Conservation (phyloP, 768 basidiomycete species). For the Tulasnella sp. region DNA sequence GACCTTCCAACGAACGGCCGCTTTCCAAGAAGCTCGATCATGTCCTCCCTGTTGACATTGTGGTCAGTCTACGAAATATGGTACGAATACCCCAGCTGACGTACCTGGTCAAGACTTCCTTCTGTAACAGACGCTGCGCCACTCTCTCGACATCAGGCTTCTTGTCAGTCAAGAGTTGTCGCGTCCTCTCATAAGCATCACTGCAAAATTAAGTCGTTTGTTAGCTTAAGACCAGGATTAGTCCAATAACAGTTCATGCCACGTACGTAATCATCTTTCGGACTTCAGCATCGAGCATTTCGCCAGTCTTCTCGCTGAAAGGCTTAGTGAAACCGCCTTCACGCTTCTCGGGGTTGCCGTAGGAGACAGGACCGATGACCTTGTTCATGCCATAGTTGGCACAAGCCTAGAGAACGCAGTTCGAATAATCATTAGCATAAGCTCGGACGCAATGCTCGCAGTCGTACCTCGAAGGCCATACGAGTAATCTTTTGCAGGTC, state of each 20-base stretch:
- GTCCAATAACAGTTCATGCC: background rate
- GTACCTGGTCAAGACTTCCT: conserved; percentile 93
- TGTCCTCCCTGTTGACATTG: conserved; percentile 68
- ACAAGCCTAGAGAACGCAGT: conserved; percentile 53
- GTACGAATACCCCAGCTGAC: conserved; percentile 38
- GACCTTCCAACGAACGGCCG: conserved; percentile 75
- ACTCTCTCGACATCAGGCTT: conserved; percentile 91
- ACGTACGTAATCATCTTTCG: conserved; percentile 90
- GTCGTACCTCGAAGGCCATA: conserved; percentile 82
- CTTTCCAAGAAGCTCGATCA: conserved; percentile 80
- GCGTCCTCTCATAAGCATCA: conserved; percentile 82
- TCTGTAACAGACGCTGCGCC: conserved; percentile 84
- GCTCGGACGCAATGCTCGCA: conserved; percentile 9
- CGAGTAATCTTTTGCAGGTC: conserved; percentile 97
- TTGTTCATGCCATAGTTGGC: conserved; percentile 98
- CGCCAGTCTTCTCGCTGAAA: conserved; percentile 95
- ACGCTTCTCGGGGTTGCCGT: conserved; percentile 83
- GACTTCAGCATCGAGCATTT: conserved; percentile 89
- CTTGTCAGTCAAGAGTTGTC: conserved; percentile 75
- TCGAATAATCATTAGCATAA: background rate
- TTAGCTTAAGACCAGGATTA: background rate
- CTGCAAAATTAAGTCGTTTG: conserved; percentile 43
- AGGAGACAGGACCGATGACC: conserved; percentile 93
- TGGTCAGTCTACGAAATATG: conserved; percentile 9
- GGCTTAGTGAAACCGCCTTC: conserved; percentile 94